These are phyloP conservation scores for Cryphonectria naterciae DNA, from an alignment of 2,329 filamentous ascomycete genomes.

Conservation along the genomic window DNA sequence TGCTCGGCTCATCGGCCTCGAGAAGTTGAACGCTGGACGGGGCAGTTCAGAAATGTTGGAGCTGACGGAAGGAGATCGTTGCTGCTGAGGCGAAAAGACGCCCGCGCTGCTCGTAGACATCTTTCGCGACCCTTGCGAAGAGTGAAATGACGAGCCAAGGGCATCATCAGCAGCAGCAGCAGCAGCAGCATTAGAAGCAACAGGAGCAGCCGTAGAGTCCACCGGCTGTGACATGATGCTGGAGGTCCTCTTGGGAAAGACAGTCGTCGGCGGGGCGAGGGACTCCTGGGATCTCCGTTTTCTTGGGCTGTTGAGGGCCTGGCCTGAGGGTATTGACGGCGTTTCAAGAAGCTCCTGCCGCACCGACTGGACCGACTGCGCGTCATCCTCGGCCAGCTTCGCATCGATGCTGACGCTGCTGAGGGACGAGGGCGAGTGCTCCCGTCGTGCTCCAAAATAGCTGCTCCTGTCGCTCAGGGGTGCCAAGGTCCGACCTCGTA, in stretches of 20 bases:
- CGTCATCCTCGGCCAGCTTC: slow-evolving; percentile 19
- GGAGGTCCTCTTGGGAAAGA: slow-evolving; percentile 56
- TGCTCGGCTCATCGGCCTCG: slow-evolving; percentile 80
- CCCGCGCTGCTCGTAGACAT: slow-evolving; percentile 69
- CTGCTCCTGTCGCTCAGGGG: slow-evolving; percentile 45
- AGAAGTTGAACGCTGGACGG: slow-evolving; percentile 89
- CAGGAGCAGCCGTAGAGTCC: slow-evolving; percentile 57
- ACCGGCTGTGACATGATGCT: slow-evolving; percentile 67
- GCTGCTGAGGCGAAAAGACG: slow-evolving; percentile 62
- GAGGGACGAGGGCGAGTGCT: slow-evolving; percentile 61
- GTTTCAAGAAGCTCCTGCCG: slow-evolving; percentile 42
- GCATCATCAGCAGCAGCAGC: slow-evolving; percentile 66
- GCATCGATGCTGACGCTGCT: slow-evolving; percentile 39
- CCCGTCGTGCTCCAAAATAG: slow-evolving; percentile 58
- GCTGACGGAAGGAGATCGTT: slow-evolving; percentile 80
- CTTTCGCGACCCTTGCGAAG: slow-evolving; percentile 70
- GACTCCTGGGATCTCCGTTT: slow-evolving; percentile 55
- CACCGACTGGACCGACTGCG: slow-evolving; percentile 36
- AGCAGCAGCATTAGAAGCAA: too few relatives aligned
- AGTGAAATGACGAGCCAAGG: slow-evolving; percentile 58
- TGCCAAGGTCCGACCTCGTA: slow-evolving; percentile 46
- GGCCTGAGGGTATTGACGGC: slow-evolving; percentile 38
- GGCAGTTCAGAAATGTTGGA: slow-evolving; percentile 77
- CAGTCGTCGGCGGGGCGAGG: slow-evolving; percentile 24
- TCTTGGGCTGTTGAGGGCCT: slow-evolving; percentile 48